Base-by-base conservation (phyloP, 2,329 filamentous ascomycete genomes). In the Fusarium dimerum region DNA sequence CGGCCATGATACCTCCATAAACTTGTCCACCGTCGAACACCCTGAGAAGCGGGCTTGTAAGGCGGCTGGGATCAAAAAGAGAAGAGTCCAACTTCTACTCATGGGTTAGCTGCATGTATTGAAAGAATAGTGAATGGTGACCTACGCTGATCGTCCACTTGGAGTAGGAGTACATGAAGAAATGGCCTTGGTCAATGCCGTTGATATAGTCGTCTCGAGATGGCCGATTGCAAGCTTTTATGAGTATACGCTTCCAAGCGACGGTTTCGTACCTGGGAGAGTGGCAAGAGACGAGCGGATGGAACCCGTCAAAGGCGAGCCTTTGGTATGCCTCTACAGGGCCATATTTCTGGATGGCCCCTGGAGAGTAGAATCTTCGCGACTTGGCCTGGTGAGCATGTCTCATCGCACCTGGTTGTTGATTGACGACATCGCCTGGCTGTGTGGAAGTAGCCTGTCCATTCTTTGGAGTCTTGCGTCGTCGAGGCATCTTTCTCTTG, bases 1-100 rank as follows among this genome's bases (percentile, higher is more conserved):
- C 49, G 6, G 52, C 56, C 20, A 66, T 47, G 5, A 47, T n/a
- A 3, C 45, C 34, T 1, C 54, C 59, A 9, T 48, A 57, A 1
- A 55, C 46, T 13, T 58, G 40, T 30, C 34, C 43, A 1, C 62
- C 59, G 9, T 48, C 40, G 12, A 65, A 45, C 1, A 47, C 3
- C 6, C 30, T n/a, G 4, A 51, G 40, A 16, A 56, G 40, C 10
- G 30, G 39, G 11, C 15, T 40, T 7, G 40, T 55, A 11, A 55
- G 41, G 39, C 12, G 17, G 29, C 7, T n/a, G 26, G 15, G 20
- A 7, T 26, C 20, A 7, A 26, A 26, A 26, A 26, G 20, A 26
- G 20, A 26, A 26, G 20, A 26, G 20, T 26, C 20, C 20, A 26
- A 26, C 4, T 26, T 26, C 20, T 26, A 26, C 20, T 26, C 4